Base-by-base conservation (phyloP, 208 protist species). In the Trypanosoma grayi region DNA sequence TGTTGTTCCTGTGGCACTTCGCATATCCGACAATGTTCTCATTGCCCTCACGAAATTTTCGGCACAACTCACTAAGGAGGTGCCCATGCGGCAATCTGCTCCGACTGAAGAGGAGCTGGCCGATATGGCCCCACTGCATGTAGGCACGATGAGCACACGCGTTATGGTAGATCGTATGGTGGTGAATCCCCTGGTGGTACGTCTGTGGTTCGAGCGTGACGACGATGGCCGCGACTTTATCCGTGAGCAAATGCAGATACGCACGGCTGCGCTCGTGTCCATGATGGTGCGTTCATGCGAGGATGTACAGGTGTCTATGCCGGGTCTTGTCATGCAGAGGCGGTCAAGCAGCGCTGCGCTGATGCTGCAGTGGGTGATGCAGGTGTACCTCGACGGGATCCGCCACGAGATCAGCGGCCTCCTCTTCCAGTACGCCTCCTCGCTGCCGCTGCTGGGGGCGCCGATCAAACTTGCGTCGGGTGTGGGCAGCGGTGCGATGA, bases 401-500 rank as follows among this genome's bases (percentile, higher is more conserved):
- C 50, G 87, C 13, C 40, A 78, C 4, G 86, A 91, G 67, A 61
- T 93, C 24, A 65, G 75, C 25, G 90, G 78, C 2, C 54, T 96
- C 27, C 36, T 91, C 41, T 73, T 93, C 57, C 90, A 96, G 67
- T 96, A 93, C 72, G 90, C 90, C 30, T 81, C 81, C 13, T 96
- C 90, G 44, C 66, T 96, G 33, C 90, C 90, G 13, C 64, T 96
- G 34, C 77, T 96, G 34, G 90, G 90, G 4, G 86, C 81, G 0
- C 86, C 90, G 1, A 71, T 96, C 25, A 85, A 90, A 68, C 74
- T 96, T 40, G 72, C 85, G 44, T 83, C 79, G 18, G 79, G 83
- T 53, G 73, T 96, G 57, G 80, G 86, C 41, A 76, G 69, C 52
- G 90, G 90, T 27, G 82, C 84, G 1, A 79, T 90, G 57, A 83